These are phyloP conservation scores for Funneliformis geosporum DNA, from an alignment of 192 early-diverging fungal genomes.

Conservation along the genomic window DNA sequence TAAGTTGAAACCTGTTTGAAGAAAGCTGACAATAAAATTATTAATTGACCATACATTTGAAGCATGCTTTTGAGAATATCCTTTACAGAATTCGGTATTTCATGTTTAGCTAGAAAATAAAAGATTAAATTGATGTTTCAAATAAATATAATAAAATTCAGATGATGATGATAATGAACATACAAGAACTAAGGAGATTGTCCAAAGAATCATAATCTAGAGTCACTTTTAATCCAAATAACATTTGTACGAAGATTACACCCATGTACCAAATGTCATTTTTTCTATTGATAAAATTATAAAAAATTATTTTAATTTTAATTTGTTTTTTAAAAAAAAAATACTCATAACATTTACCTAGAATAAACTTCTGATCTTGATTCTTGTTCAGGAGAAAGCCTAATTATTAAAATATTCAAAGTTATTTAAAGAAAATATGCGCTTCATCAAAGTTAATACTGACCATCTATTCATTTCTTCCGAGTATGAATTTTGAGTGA, in stretches of 20 bases:
- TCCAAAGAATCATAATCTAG: constrained; percentile 53
- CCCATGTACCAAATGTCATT: constrained; percentile 79
- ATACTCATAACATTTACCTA: background rate
- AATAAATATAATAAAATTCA: background rate
- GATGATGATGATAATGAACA: background rate
- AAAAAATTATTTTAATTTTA: constrained; percentile 4
- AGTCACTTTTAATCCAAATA: constrained; percentile 62
- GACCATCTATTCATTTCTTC: constrained; percentile 36
- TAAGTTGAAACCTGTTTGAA: background rate
- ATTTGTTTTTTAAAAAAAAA: constrained; percentile 12
- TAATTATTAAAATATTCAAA: background rate
- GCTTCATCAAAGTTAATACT: background rate
- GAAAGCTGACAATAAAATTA: background rate
- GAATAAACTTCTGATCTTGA: constrained; percentile 63
- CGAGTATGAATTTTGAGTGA: constrained; percentile 31
- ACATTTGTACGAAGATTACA: constrained; percentile 69
- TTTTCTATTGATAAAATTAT: constrained; percentile 47
- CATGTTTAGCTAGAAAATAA: constrained; percentile 38
- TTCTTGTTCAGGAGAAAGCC: constrained; percentile 63
- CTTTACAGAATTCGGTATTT: constrained; percentile 53
- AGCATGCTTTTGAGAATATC: constrained; percentile 62
- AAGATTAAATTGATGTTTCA: background rate
- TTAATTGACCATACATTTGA: constrained; percentile 34
- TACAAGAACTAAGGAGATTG: constrained; percentile 47
- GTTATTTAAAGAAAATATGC: background rate